These are phyloP conservation scores for Monosporascus sp. DNA, from an alignment of 2,329 filamentous ascomycete genomes.

Conservation along the genomic window DNA sequence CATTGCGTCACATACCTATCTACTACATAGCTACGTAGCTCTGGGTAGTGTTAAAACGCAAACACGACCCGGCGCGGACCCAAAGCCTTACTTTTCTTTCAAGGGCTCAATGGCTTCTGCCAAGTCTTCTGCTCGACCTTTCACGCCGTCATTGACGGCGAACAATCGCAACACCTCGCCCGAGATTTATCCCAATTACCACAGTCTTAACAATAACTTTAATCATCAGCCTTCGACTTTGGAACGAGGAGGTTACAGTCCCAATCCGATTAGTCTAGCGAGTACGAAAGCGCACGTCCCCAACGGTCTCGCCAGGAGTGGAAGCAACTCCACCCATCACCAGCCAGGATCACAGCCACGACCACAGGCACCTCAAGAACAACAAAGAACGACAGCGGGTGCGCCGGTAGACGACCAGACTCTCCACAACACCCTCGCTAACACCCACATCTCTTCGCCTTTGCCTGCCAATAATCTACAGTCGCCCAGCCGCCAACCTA, in stretches of 20 bases:
- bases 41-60: no score
- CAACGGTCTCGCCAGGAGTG: not conserved
- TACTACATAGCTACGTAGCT: no score
- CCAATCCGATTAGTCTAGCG: not conserved
- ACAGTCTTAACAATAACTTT: not conserved
- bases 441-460: constrained; percentile 27
- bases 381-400: constrained; percentile 17
- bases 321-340: not conserved
- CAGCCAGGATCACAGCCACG: not conserved
- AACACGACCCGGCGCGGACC: no score
- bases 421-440: constrained; percentile 31
- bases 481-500: constrained; percentile 33
- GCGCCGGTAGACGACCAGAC: constrained; percentile 27
- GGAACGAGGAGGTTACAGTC: not conserved
- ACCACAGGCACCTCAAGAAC: not conserved
- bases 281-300: not conserved
- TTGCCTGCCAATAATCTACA: constrained; percentile 15
- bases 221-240: not conserved
- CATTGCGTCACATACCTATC: no score
- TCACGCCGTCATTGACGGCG: not conserved
- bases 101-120: not conserved
- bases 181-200: not conserved
- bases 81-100: no score
- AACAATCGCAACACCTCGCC: not conserved
- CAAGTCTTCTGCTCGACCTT: not conserved